Evolutionary conservation across 2,329 filamentous ascomycete species (phyloP).

Genomic region (Chaetomium sp.): DNA sequence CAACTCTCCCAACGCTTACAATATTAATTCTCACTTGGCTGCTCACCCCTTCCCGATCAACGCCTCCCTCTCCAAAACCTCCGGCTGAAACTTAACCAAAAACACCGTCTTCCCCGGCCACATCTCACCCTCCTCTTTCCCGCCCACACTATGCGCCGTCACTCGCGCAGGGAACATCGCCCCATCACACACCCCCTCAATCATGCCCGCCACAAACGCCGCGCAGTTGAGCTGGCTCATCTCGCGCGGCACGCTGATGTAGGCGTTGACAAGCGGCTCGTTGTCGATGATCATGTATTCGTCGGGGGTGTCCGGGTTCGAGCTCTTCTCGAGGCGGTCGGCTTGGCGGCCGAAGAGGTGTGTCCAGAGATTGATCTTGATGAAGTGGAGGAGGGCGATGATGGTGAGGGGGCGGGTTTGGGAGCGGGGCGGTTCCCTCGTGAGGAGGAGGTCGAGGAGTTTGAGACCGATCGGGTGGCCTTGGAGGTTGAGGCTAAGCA

Average conservation of each 20-base stretch:
- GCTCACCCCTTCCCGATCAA: slow-evolving; percentile 46
- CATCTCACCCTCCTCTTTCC: slow-evolving; percentile 62
- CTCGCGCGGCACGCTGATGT: slow-evolving; percentile 86
- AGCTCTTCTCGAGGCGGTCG: slow-evolving; percentile 85
- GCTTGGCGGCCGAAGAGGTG: slow-evolving; percentile 88
- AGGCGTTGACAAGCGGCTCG: slow-evolving; percentile 90
- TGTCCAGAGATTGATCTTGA: slow-evolving; percentile 86
- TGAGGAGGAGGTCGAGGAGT: slow-evolving; percentile 89
- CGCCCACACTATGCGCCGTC: slow-evolving; percentile 73
- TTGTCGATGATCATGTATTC: slow-evolving; percentile 99
- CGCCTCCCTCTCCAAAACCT: slow-evolving; percentile 86
- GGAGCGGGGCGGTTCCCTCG: slow-evolving; percentile 65
- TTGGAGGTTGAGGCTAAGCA: slow-evolving; percentile 78
- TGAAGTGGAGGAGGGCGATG: slow-evolving; percentile 87
- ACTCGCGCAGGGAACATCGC: slow-evolving; percentile 84
- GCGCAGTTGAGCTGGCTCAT: slow-evolving; percentile 97
- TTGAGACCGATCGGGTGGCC: slow-evolving; percentile 92
- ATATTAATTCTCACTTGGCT: not conserved
- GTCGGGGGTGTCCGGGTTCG: slow-evolving; percentile 72
- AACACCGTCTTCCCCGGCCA: slow-evolving; percentile 98
- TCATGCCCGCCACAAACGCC: slow-evolving; percentile 87
- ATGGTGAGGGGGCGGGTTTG: slow-evolving; percentile 78
- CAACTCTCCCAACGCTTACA: not conserved
- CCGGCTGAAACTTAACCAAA: slow-evolving; percentile 83
- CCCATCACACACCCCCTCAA: slow-evolving; percentile 93